Base-by-base conservation (phyloP, 2,329 filamentous ascomycete species). In the Hypoxylon sp. region DNA sequence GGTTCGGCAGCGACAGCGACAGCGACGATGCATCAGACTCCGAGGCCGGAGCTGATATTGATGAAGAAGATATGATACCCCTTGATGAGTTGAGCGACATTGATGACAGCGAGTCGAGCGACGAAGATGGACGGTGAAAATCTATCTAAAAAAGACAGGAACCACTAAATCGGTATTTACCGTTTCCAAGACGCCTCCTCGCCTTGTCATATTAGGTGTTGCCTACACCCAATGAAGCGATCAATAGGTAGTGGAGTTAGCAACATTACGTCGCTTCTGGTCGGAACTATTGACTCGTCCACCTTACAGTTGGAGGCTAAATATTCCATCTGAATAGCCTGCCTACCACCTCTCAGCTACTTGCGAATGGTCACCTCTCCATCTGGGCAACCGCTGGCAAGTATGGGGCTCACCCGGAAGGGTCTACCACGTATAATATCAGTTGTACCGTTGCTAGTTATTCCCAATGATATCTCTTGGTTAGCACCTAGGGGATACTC, bases 1-100 rank as follows among this genome's bases (percentile, higher is more conserved):
- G 84, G 28, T 86, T 85, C 49, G 81, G 75, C 12, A 83, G 78
- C 49, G 81, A 75, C 12, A 83, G 78, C 49, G 81, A 82, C 38
- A 79, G 77, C 40, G 80, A 80, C 7, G 74, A 76, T 14, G 60
- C 55, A 18, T 70, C 71, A 3, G 59, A 68, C 1, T 66, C 64
- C 11, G 69, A 72, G 24, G 65, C 74, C 6, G 75, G 71, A 26
- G 76, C 76, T 7, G 75, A 68, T 32, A 76, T 79, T 50, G 73
- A 77, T 2, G 73, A 76, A 38, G 75, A 83, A 65, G 80, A 83
- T 77, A 83, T 78, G 79, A 84, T 74, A 82, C 80, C 74, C 80
- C 75, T 80, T 45, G 77, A 77, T 48, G 75, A 75, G 50, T 64
- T 75, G 55, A 76, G 74, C 56, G 74, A 76, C 45, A 71, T 72